phyloP scores from a whole-genome alignment of 129 eudicot genomes.

The Flaveria ramosissima region DNA sequence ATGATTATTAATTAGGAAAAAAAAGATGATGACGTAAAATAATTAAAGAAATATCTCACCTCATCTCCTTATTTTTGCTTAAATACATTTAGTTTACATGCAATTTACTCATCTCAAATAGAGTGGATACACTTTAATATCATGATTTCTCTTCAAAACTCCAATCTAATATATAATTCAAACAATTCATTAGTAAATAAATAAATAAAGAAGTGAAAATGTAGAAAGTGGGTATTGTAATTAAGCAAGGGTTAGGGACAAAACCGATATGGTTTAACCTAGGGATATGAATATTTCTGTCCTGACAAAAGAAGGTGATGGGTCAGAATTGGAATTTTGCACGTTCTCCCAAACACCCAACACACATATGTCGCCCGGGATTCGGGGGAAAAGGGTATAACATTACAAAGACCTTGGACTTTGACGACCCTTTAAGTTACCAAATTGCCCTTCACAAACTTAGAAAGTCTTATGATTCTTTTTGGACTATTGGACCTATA shows the following conservation, averaged over 20 bases:
- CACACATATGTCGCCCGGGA: constrained; percentile 46
- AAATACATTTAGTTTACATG: too few relatives aligned
- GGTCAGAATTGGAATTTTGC: constrained; percentile 39
- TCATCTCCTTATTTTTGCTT: too few relatives aligned
- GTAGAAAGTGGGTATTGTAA: not conserved
- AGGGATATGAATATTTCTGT: constrained; percentile 21
- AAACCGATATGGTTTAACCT: constrained; percentile 16
- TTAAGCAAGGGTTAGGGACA: constrained; percentile 20
- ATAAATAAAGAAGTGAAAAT: not conserved
- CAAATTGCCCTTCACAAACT: constrained; percentile 7
- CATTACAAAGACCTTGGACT: constrained; percentile 42
- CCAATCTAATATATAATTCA: too few relatives aligned
- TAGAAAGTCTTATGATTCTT: constrained; percentile 28
- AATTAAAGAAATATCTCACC: too few relatives aligned
- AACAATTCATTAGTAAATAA: not conserved
- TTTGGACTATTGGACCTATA: constrained; percentile 37
- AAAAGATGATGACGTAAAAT: too few relatives aligned
- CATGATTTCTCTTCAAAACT: too few relatives aligned
- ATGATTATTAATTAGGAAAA: too few relatives aligned
- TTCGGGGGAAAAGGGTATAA: constrained; percentile 38
- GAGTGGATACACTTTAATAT: too few relatives aligned
- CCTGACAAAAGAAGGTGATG: constrained; percentile 36
- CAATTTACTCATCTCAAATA: too few relatives aligned
- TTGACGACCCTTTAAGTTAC: constrained; percentile 25
- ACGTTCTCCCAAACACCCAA: constrained; percentile 42